Percentiles rank a stretch among this genome's conserved stretches.
Conservation (phyloP, 257 asterid genomes). For the Penstemon davidsonii region DNA sequence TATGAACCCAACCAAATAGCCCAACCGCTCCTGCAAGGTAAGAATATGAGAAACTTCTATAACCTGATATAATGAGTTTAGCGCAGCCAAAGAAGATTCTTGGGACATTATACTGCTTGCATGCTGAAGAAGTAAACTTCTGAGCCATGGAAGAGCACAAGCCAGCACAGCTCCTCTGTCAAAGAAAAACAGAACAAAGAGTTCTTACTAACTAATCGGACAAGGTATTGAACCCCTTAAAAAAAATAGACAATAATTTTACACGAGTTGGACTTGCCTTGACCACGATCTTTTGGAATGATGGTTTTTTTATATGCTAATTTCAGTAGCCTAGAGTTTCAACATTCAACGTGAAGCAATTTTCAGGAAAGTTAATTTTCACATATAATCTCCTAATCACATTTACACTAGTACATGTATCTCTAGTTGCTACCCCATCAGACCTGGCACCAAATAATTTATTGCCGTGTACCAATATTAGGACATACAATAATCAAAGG, state of each 20-base stretch:
- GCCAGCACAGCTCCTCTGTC: conserved; percentile 90
- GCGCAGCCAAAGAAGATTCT: conserved; percentile 73
- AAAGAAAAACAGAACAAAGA: conserved; percentile 18
- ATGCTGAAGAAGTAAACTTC: conserved; percentile 80
- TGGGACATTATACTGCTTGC: conserved; percentile 87
- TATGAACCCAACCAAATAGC: no score
- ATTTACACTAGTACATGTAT: conserved; percentile 4
- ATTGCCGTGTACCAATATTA: neutral
- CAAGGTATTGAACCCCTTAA: neutral
- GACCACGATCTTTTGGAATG: no score
- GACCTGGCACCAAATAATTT: neutral
- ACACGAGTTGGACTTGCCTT: neutral
- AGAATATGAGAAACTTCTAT: neutral
- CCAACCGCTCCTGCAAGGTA: no score
- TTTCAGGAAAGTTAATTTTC: neutral
- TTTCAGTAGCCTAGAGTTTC: neutral
- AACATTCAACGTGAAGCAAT: neutral
- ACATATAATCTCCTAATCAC: neutral
- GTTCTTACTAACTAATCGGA: neutral
- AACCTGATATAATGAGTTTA: conserved; percentile 90
- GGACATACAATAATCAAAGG: neutral
- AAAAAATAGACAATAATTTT: neutral
- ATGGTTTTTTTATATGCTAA: neutral
- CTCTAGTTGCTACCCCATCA: neutral
- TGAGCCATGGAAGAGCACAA: conserved; percentile 94